Evolutionary conservation across 345 rosid species (phyloP).

Genomic region (Mangifera indica): DNA sequence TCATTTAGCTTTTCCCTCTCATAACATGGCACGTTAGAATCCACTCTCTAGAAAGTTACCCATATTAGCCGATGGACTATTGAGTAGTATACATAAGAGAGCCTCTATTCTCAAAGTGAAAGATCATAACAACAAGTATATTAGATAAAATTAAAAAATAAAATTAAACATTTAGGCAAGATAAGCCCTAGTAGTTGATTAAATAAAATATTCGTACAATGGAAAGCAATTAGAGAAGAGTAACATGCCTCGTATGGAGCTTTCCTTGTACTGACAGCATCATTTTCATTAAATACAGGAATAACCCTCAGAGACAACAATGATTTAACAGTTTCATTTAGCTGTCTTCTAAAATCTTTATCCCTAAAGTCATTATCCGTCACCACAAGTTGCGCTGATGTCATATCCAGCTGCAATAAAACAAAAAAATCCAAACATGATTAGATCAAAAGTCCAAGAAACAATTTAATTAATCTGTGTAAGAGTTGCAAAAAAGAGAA

Average conservation of each 20-base stretch:
- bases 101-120: background rate
- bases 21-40: background rate
- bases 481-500: conserved; percentile 6
- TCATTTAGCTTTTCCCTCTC: background rate
- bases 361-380: conserved; percentile 87
- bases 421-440: background rate
- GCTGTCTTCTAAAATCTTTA: conserved; percentile 78
- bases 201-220: background rate
- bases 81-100: background rate
- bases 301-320: conserved; percentile 66
- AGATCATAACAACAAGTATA: background rate
- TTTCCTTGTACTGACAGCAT: conserved; percentile 94
- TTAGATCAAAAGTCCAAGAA: background rate
- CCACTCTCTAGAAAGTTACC: background rate
- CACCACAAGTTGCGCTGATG: conserved; percentile 94
- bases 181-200: background rate
- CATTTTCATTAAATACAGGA: conserved; percentile 97
- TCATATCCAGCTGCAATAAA: conserved; percentile 76
- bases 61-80: background rate
- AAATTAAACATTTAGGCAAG: background rate
- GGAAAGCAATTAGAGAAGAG: conserved; percentile 14
- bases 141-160: background rate
- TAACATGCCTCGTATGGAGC: conserved; percentile 90
- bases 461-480: background rate
- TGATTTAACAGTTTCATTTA: conserved; percentile 71